phyloP scores from a whole-genome alignment of 2,329 filamentous ascomycete species.

The Arthroderma sp. region DNA sequence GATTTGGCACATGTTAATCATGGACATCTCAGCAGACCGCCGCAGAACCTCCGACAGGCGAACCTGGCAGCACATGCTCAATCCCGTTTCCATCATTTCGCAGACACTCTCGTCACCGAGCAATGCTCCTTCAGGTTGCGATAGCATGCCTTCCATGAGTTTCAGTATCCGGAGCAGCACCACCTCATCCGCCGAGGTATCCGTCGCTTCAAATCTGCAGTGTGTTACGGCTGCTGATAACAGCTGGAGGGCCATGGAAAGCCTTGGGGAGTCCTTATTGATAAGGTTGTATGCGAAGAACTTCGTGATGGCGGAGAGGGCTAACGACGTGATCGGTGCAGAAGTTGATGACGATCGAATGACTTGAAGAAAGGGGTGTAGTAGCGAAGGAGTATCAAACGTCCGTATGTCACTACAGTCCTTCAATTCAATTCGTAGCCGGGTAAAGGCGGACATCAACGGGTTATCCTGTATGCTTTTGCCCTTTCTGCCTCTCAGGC shows the following conservation, averaged over 20 bases:
- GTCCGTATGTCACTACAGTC: conserved; percentile 76
- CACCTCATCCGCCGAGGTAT: conserved; percentile 87
- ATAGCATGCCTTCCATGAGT: conserved; percentile 97
- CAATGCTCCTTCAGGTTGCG: conserved; percentile 78
- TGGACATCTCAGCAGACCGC: conserved; percentile 84
- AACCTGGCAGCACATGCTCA: conserved; percentile 93
- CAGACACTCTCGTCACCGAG: conserved; percentile 97
- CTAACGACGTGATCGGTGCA: conserved; percentile 88
- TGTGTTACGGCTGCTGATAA: conserved; percentile 92
- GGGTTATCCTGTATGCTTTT: conserved; percentile 97
- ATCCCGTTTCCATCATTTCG: conserved; percentile 96
- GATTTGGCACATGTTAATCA: conserved; percentile 98
- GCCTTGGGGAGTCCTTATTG: conserved; percentile 67
- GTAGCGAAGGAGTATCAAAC: conserved; percentile 78
- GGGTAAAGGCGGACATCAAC: conserved; percentile 86
- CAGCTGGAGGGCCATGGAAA: conserved; percentile 84
- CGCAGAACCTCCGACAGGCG: conserved; percentile 82
- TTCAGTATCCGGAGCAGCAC: conserved; percentile 89
- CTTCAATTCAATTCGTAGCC: conserved; percentile 74
- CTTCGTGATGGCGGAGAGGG: conserved; percentile 85
- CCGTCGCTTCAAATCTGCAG: conserved; percentile 92
- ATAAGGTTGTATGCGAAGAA: conserved; percentile 94
- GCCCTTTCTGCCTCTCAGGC: conserved; percentile 82
- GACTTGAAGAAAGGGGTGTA: conserved; percentile 91
- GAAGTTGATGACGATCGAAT: conserved; percentile 93